Conservation (phyloP, 23 red algal species). For the Gracilaria gracilis region DNA sequence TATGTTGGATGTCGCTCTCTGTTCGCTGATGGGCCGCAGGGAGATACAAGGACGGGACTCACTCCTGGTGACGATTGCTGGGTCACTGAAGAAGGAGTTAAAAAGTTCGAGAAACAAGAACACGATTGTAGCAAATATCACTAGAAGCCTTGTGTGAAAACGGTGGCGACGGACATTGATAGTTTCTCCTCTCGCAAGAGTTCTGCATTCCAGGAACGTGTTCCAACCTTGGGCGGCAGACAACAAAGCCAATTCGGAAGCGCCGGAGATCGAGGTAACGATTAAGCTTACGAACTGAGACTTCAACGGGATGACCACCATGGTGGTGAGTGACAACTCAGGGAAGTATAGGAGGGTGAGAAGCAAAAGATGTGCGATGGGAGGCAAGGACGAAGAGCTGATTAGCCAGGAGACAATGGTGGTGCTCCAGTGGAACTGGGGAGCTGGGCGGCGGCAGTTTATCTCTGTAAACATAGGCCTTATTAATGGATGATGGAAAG, state of each 20-base stretch:
- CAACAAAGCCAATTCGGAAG: neutral
- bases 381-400: no score
- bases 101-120: neutral
- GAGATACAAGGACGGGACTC: neutral
- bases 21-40: neutral
- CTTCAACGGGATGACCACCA: neutral
- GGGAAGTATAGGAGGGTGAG: no score
- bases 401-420: no score
- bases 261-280: neutral
- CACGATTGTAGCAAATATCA: neutral
- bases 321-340: no score
- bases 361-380: no score
- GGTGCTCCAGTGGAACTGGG: no score
- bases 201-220: neutral
- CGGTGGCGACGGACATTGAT: neutral
- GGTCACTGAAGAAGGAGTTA: slow-evolving; percentile 9
- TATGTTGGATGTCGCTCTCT: neutral
- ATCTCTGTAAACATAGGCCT: no score
- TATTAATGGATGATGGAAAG: no score
- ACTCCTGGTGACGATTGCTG: neutral
- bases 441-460: no score
- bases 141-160: neutral
- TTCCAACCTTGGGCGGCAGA: neutral
- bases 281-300: neutral
- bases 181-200: neutral